These are phyloP conservation scores for Tricholoma saponaceum DNA, from an alignment of 768 basidiomycete species.

Conservation along the genomic window DNA sequence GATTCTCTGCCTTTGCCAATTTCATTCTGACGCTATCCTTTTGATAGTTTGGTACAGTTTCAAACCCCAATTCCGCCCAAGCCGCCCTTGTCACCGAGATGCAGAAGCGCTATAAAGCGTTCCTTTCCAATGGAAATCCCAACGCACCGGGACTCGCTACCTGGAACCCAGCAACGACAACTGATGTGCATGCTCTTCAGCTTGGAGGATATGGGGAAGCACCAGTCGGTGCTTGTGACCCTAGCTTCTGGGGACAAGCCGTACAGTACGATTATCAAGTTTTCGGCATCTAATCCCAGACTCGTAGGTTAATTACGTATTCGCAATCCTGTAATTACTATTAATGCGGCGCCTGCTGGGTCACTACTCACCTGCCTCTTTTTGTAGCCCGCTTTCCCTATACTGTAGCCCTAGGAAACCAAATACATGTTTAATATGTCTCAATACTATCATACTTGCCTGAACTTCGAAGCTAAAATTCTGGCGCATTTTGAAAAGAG, in stretches of 20 bases:
- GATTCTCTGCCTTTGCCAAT: neutral
- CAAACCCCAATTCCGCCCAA: slow-evolving; percentile 53
- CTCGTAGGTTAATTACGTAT: neutral
- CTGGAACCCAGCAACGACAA: slow-evolving; percentile 53
- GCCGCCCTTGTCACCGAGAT: slow-evolving; percentile 58
- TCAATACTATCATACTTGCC: neutral
- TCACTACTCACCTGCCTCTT: slow-evolving; percentile 12
- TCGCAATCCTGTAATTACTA: neutral
- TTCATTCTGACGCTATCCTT: slow-evolving; percentile 4
- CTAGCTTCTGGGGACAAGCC: slow-evolving; percentile 61
- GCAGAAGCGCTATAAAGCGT: slow-evolving; percentile 64
- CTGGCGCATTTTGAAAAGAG: neutral
- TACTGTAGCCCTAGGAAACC: slow-evolving; percentile 14
- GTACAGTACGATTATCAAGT: slow-evolving; percentile 74
- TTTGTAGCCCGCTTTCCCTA: neutral
- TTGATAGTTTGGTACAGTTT: slow-evolving; percentile 49
- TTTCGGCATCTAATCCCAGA: slow-evolving; percentile 35
- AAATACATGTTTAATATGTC: neutral
- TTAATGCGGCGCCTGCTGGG: slow-evolving; percentile 16
- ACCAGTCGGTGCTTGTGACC: slow-evolving; percentile 54
- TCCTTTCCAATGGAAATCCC: slow-evolving; percentile 59
- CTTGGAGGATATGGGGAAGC: slow-evolving; percentile 57
- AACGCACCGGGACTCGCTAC: slow-evolving; percentile 45
- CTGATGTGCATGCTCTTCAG: slow-evolving; percentile 51
- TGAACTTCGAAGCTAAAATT: neutral